phyloP scores from a whole-genome alignment of 1,139 yeast genomes.

The Taphrina betulina region DNA sequence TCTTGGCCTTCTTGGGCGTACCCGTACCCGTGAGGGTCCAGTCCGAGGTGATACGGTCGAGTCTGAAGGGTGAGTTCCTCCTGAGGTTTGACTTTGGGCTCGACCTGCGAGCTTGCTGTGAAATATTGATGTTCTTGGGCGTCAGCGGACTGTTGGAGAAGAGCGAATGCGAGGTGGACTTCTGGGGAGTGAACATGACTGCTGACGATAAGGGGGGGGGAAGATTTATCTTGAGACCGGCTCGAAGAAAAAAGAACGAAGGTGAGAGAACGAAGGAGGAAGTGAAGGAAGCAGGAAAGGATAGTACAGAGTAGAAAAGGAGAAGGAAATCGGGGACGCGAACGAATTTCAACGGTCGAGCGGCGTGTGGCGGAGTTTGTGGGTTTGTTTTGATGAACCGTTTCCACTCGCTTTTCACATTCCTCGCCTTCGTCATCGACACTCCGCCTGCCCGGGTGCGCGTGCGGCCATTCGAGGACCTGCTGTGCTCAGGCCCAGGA shows the following conservation, averaged over 20 bases:
- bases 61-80: constrained; percentile 33
- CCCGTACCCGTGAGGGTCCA: constrained; percentile 43
- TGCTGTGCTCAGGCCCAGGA: too few species aligned
- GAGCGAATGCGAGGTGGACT: constrained; percentile 3
- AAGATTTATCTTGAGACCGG: constrained; percentile 14
- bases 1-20: constrained; percentile 33
- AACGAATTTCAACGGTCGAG: neutral
- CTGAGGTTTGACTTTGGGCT: constrained; percentile 26
- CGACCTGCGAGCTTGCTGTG: constrained; percentile 20
- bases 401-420: too few species aligned
- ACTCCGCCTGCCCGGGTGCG: too few species aligned
- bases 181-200: constrained; percentile 30
- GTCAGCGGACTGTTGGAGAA: constrained; percentile 25
- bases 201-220: neutral
- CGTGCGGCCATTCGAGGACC: too few species aligned
- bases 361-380: too few species aligned
- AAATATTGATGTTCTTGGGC: constrained; percentile 26
- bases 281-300: constrained; percentile 4
- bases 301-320: neutral
- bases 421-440: too few species aligned
- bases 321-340: neutral
- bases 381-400: too few species aligned
- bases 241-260: neutral
- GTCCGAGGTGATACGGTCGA: constrained; percentile 48
- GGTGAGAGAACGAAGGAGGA: neutral